Evolutionary conservation across 2,329 filamentous ascomycete species (phyloP), one percentile per base, ranked within the genome.

Genomic region (Hypoxylon sp.): DNA sequence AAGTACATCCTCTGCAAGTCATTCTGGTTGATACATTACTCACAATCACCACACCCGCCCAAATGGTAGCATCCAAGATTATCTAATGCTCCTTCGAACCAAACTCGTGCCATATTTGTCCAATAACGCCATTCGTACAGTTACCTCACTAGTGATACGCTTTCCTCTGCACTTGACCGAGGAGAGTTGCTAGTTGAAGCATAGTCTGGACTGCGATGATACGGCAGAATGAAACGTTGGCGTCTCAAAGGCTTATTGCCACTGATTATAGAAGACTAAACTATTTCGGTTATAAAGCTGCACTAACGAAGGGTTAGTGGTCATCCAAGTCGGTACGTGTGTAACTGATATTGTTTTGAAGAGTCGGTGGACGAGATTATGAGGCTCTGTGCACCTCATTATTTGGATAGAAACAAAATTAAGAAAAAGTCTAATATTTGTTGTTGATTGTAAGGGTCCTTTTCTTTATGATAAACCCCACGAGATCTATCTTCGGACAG

Each of bases 381-480:
- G 58, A 68, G 52, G 67, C 38, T 61, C 49, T 48, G 53, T 36
- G 48, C 60, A 41, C 65, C 53, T 65, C 23, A 45, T n/a, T 36
- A 57, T n/a, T 45, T 49, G 46, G 17, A 34, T 14, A 59, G 25
- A 38, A 56, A 51, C 51, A 36, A 36, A 32, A 32, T 45, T 11
- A 57, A 28, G 28, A 66, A 32, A 23, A 59, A 36, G 49, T 51
- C 46, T 21, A 32, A 21, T 38, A 60, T 30, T 6, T 30, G 48
- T 57, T 48, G 38, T 53, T 65, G 58, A 43, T 55, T 46, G 38
- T 67, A 59, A 55, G 51, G 58, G 59, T 2, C 53, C 52, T 30
- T 52, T 63, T 63, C 51, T 46, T 48, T 23, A 51, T 41, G 61
- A 68, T 65, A 59, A 64, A 65, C 65, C 68, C 68, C 68, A 68